Percentiles rank a stretch among this genome's conserved stretches.
phyloP scores from a whole-genome alignment of 75 land plant species.

The Isoetes taiwanensis region DNA sequence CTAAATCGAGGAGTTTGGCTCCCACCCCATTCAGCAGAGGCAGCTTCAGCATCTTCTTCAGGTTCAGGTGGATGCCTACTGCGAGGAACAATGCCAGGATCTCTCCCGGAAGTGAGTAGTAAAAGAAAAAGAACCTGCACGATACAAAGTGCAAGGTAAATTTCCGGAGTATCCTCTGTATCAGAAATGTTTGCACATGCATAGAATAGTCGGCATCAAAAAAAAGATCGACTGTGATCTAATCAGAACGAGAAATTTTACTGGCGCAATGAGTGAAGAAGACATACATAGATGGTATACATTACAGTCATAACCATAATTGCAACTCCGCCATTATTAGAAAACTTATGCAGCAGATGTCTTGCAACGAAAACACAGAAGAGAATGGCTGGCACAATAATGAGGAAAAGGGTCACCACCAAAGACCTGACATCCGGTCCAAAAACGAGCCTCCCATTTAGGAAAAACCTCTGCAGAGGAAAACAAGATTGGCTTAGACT shows the following conservation, averaged over 20 bases:
- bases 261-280: not conserved
- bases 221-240: slow-evolving; percentile 18
- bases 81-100: slow-evolving; percentile 91
- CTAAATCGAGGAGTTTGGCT: slow-evolving; percentile 59
- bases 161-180: not conserved
- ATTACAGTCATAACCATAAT: slow-evolving; percentile 52
- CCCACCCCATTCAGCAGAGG: slow-evolving; percentile 34
- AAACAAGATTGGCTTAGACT: not conserved
- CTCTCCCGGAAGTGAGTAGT: slow-evolving; percentile 64
- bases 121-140: slow-evolving; percentile 62
- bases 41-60: slow-evolving; percentile 29
- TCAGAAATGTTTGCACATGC: not conserved
- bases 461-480: slow-evolving; percentile 53
- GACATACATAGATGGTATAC: slow-evolving; percentile 54
- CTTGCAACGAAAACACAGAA: slow-evolving; percentile 71
- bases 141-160: not conserved
- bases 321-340: slow-evolving; percentile 46
- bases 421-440: slow-evolving; percentile 75
- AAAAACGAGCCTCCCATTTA: slow-evolving; percentile 68
- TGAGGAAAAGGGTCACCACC: slow-evolving; percentile 47
- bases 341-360: slow-evolving; percentile 39
- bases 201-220: not conserved
- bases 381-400: slow-evolving; percentile 46
- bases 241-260: not conserved
- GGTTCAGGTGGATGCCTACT: slow-evolving; percentile 78